Percentiles rank a stretch among this genome's conserved stretches.
Evolutionary conservation across 2,329 filamentous ascomycete species (phyloP).

Genomic region (Pestalotiopsis fici): DNA sequence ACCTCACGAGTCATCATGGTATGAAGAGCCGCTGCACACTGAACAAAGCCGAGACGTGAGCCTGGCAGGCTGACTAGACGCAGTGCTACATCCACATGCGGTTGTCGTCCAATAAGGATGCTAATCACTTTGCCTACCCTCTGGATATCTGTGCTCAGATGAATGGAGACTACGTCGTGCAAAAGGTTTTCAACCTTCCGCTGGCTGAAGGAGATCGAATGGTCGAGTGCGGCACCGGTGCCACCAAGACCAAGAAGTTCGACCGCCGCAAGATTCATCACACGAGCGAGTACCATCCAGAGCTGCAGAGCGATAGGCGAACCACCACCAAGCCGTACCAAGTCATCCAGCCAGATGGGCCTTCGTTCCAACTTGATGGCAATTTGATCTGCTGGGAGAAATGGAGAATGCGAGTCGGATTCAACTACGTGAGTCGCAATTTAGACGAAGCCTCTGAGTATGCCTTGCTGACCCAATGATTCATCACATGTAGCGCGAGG

Average conservation of each 20-base stretch:
- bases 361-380: constrained; percentile 29
- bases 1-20: neutral
- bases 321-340: constrained; percentile 68
- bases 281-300: constrained; percentile 47
- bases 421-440: constrained; percentile 40
- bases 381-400: constrained; percentile 33
- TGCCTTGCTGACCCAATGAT: neutral
- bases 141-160: neutral
- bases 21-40: neutral
- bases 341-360: constrained; percentile 60
- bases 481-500: constrained; percentile 45
- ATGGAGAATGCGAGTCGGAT: constrained; percentile 64
- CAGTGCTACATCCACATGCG: neutral
- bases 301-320: constrained; percentile 47
- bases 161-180: neutral
- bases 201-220: neutral
- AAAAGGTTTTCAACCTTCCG: neutral
- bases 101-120: neutral
- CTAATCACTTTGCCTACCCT: neutral
- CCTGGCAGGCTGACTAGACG: neutral
- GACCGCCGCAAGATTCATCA: neutral
- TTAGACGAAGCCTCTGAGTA: neutral
- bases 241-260: neutral
- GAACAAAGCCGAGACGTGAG: neutral
- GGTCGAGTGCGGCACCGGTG: neutral